Base-by-base conservation (phyloP, 2,329 filamentous ascomycete species). In the Sclerotinia spermophila region DNA sequence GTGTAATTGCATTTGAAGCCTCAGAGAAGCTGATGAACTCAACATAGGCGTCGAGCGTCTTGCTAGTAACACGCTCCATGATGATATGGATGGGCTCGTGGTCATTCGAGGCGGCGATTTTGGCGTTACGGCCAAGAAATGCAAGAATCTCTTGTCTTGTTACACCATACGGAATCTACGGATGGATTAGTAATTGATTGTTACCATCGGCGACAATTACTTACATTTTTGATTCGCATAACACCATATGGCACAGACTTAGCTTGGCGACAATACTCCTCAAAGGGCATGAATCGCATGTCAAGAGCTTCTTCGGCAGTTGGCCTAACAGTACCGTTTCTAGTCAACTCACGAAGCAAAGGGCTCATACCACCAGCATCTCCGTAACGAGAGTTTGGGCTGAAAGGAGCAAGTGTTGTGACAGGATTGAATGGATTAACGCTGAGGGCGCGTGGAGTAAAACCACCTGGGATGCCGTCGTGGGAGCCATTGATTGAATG, bases 51-150 rank as follows among this genome's bases (percentile, higher is more conserved):
- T 89, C 87, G 78, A 87, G 84, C 0, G 87, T 89, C 82, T 89
- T 89, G 76, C 84, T 84, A 4, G 86, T 86, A 33, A 84, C 82
- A n/a, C 86, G 84, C 69, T 89, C 87, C 87, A 89, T 89, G 74
- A 89, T 87, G 73, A 89, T 88, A 71, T 89, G 87, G 11, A 90
- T 81, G 0, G 86, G 84, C 75, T 88, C 87, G 8, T 86, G 82
- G 15, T 80, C 76, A 2, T 76, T 77, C 71, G 89, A 86, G 42
- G 83, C 84, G 61, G 88, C 78, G 45, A 89, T 83, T 70, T 83
- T 84, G 33, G 86, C 84, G 74, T 86, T 88, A 65, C 85, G 84
- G 3, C 87, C 87, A 27, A 89, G 81, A 74, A 89, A 86, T 1
- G 87, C 86, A 68, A 87, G 81, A 27, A 90, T 80, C 76, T 89